Evolutionary conservation across 805 yeast species (phyloP), one percentile per base, ranked within the genome.

Genomic region (Teunomyces panamensis): DNA sequence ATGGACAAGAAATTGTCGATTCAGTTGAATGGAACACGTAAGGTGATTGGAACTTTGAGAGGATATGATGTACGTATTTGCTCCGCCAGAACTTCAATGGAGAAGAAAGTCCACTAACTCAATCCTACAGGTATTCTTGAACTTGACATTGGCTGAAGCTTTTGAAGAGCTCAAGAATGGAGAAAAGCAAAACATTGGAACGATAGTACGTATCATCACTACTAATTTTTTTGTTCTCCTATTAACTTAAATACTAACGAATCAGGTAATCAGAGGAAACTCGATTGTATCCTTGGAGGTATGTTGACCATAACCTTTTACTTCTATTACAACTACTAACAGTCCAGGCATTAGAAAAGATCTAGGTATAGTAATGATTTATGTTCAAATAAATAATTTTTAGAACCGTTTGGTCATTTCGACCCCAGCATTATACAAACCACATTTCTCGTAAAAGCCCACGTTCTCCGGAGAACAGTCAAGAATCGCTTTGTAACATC

Each of bases 381-480:
- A 39, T 32, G 36, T 24, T 45, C 17, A 20, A 44, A 43, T 56
- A 49, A 43, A 51, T 49, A 28, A 11, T 35, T 51, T 63, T 16
- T 32, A 32, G 49, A 72, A 75, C 50, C 87, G 70, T 48, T 61
- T 69, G 39, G 78, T 78, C 95, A 87, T 87, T 58, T 84, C 89
- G 33, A 79, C 65, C 10, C 94, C 94, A 20, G 79, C 85, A 47
- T 76, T 70, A 11, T 63, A 63, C 63, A 80, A 83, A 2, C 91
- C 95, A 73, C 98, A 92, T 65, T 89, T 91, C 56, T 88, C 87
- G 64, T 92, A 92, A 65, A 92, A 92, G 3, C 80, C 84, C 32
- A 83, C 85, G 60, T 92, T 92, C 49, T 81, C 79, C n/a, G 79
- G 81, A 47, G 86, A 85, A 67, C 98, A 92, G 69, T 92, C 97